Evolutionary conservation across 2,329 filamentous ascomycete species (phyloP), one percentile per base, ranked within the genome.

Genomic region (Diaporthe longicolla): DNA sequence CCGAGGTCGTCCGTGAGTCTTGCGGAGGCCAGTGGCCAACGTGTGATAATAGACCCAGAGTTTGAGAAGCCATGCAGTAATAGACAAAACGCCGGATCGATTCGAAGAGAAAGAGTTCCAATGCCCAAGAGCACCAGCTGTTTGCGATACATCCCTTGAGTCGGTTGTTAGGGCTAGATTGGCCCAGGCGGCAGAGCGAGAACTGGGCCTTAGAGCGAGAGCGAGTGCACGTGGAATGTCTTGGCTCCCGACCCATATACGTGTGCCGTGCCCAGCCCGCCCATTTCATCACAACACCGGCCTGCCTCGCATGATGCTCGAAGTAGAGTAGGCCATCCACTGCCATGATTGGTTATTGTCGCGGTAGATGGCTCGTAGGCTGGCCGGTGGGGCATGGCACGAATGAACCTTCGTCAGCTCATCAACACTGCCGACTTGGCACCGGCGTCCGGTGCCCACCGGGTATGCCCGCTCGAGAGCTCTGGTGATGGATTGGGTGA

Each of bases 321-420:
- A 52, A 52, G 9, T 40, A 66, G 17, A n/a, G 63, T 11, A 50
- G 45, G n/a, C 10, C 15, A 11, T 24, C 15, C 24, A 26, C 29
- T 17, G 15, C 21, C 11, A n/a, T n/a, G 45, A 40, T 52, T 52
- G 61, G 45, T 29, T 15, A 8, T 52, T 40, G 26, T 26, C 26
- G 5, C 29, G 9, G 29, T 32, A 37, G 19, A 37, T 48, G 29
- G 19, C 19, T 26, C 21, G 32, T 50, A 45, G 45, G 45, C 45
- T 24, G 63, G 26, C 6, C 4, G 45, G 63, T 66, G 63, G 45
- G 29, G 37, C 63, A 66, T 17, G 63, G 21, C 63, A 66, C 63
- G 48, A 66, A 66, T 52, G 63, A 66, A 45, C 48, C 63, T 52
- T 66, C 63, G 63, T 66, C 63, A 66, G 29, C 45, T 52, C 63